These are phyloP conservation scores for Wallacemonas sp. DNA, from an alignment of 208 protist species.

Conservation along the genomic window DNA sequence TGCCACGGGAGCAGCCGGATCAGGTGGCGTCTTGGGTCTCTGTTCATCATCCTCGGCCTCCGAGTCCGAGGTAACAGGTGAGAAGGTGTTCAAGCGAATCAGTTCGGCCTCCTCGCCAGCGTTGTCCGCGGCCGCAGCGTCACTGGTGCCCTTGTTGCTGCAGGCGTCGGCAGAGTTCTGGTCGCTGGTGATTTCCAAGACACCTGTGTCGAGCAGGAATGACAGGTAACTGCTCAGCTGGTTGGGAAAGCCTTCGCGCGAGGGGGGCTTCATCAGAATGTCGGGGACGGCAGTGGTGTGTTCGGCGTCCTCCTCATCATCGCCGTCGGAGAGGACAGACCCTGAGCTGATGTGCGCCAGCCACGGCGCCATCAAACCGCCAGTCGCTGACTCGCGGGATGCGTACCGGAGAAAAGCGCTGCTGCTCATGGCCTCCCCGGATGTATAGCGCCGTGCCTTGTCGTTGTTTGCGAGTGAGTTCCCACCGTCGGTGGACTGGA, in stretches of 20 bases:
- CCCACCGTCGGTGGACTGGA: not conserved
- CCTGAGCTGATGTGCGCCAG: not conserved
- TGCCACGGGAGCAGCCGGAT: not conserved
- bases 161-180: not conserved
- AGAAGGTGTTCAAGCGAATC: conserved; percentile 12
- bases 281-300: not conserved
- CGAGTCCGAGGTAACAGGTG: not conserved
- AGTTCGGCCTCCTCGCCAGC: not conserved
- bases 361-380: not conserved
- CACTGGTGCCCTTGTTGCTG: not conserved
- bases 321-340: conserved; percentile 10
- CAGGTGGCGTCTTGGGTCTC: not conserved
- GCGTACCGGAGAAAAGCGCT: not conserved
- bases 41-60: not conserved
- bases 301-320: not conserved
- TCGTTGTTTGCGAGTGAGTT: not conserved
- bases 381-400: not conserved
- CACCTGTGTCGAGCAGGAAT: not conserved
- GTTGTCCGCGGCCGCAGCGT: not conserved
- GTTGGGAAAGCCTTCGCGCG: not conserved
- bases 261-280: not conserved
- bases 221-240: not conserved
- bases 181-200: not conserved
- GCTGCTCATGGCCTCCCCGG: not conserved
- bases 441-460: not conserved